Conservation (phyloP, 1,139 yeast genomes). For the Zygosaccharomyces pseudobailii region DNA sequence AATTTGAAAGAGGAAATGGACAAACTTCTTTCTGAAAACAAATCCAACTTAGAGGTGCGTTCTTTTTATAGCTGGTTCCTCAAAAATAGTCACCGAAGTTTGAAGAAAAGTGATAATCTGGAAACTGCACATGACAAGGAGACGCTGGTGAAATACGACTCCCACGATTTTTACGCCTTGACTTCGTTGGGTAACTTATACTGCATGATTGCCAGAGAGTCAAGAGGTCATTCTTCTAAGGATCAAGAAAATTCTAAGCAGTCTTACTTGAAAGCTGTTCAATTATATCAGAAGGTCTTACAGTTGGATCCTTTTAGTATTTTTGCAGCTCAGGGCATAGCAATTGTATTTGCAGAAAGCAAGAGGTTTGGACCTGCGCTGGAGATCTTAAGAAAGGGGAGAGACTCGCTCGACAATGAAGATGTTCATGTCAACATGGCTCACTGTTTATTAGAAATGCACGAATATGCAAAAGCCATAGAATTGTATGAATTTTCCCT, state of each 20-base stretch:
- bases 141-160: conserved; percentile 73
- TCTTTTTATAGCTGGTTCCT: conserved; percentile 92
- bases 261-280: conserved; percentile 82
- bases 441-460: conserved; percentile 77
- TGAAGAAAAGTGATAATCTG: conserved; percentile 45
- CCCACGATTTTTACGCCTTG: conserved; percentile 86
- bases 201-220: conserved; percentile 75
- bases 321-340: conserved; percentile 97
- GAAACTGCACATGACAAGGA: conserved; percentile 82
- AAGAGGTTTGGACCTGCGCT: conserved; percentile 72
- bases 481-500: conserved; percentile 84
- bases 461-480: conserved; percentile 79
- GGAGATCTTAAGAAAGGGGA: conserved; percentile 79
- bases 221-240: conserved; percentile 39
- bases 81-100: conserved; percentile 44
- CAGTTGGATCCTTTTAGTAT: conserved; percentile 81
- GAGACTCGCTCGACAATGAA: conserved; percentile 83
- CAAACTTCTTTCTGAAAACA: conserved; percentile 48
- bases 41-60: conserved; percentile 72
- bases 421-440: conserved; percentile 84
- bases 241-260: conserved; percentile 64
- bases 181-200: conserved; percentile 88
- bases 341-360: conserved; percentile 86
- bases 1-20: conserved; percentile 47
- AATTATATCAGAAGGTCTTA: conserved; percentile 81